Base-by-base conservation (phyloP, 2,329 filamentous ascomycete species). In the Drechslerella dactyloides region DNA sequence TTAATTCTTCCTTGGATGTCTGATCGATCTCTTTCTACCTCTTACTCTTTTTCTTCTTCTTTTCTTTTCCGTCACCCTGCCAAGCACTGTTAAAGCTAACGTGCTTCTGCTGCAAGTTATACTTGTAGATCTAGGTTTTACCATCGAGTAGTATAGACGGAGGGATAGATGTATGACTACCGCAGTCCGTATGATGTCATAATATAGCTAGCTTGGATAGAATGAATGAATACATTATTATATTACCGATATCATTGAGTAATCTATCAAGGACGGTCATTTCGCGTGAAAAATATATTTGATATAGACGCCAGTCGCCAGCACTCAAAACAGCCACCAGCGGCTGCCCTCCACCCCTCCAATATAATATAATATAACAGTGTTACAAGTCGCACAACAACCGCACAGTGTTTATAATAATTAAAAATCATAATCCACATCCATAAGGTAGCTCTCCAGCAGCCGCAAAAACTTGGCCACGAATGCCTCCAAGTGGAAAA, bases 401-500 rank as follows among this genome's bases (percentile, higher is more conserved):
- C 3, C 8, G 27, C 27, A 33, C n/a, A n/a, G n/a, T n/a, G n/a
- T n/a, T n/a, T n/a, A 33, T 8, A 8, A 33, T 8, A 8, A 33
- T 37, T 56, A 70, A 51, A 70, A 70, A 48, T 64, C 59, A 35
- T 64, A 70, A 64, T 70, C 66, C 59, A 70, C 55, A 64, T 70
- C 66, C 66, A 70, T 70, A 35, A 70, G 35, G 50, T 23, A 70
- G 40, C 92, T 93, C 82, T 99, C 94, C 74, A 93, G 86, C 75
- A 97, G 87, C 76, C 93, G 87, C 93, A 99, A 97, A 79, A 97
- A 96, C 82, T 97, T 97, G 66, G 93, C 93, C 68, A 99, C 94
- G 80, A 99, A 99, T 2, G 94, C 94, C 81, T 99, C 96, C 2
- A 99, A 83, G 78, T 99, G 96, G 81, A 99, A 99, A 74, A 99